phyloP scores from a whole-genome alignment of 176 grass and related monocot species.

The Dactylis glomerata region DNA sequence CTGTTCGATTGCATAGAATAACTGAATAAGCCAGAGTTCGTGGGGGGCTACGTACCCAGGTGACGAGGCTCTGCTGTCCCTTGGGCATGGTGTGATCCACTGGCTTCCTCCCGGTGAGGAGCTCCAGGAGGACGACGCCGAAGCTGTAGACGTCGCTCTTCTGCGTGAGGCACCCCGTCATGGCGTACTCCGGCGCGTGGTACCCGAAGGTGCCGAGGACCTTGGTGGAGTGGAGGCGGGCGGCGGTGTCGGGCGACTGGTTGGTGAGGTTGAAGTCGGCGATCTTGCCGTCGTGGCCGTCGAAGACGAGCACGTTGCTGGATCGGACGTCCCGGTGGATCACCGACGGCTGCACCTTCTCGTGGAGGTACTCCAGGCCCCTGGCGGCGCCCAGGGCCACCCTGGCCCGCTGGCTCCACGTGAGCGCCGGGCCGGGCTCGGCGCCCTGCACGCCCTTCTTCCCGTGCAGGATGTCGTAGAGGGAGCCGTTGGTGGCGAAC shows the following conservation, averaged over 20 bases:
- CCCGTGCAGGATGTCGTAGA: slow-evolving; percentile 88
- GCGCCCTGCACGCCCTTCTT: slow-evolving; percentile 88
- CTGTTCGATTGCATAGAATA: neutral
- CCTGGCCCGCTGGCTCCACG: slow-evolving; percentile 66
- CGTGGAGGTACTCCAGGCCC: slow-evolving; percentile 86
- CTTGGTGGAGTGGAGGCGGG: slow-evolving; percentile 89
- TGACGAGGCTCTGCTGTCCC: slow-evolving; percentile 92
- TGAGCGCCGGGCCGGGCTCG: slow-evolving; percentile 61
- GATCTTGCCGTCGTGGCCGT: slow-evolving; percentile 68
- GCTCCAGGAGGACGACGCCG: slow-evolving; percentile 79
- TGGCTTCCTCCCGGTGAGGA: slow-evolving; percentile 89
- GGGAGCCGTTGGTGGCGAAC: slow-evolving; percentile 75
- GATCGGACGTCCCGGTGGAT: slow-evolving; percentile 92
- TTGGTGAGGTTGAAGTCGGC: slow-evolving; percentile 95
- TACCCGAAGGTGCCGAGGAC: slow-evolving; percentile 96
- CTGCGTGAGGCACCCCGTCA: slow-evolving; percentile 80
- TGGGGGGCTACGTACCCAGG: slow-evolving; percentile 54
- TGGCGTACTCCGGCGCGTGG: slow-evolving; percentile 94
- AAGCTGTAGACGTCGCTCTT: slow-evolving; percentile 98
- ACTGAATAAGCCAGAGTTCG: neutral
- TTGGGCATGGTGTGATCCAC: slow-evolving; percentile 98
- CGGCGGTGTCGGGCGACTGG: slow-evolving; percentile 83
- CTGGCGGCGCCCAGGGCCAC: slow-evolving; percentile 73
- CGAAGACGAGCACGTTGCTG: slow-evolving; percentile 93
- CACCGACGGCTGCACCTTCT: slow-evolving; percentile 67